Conservation (phyloP, 2,329 filamentous ascomycete species). For the Arthrocladium fulminans region DNA sequence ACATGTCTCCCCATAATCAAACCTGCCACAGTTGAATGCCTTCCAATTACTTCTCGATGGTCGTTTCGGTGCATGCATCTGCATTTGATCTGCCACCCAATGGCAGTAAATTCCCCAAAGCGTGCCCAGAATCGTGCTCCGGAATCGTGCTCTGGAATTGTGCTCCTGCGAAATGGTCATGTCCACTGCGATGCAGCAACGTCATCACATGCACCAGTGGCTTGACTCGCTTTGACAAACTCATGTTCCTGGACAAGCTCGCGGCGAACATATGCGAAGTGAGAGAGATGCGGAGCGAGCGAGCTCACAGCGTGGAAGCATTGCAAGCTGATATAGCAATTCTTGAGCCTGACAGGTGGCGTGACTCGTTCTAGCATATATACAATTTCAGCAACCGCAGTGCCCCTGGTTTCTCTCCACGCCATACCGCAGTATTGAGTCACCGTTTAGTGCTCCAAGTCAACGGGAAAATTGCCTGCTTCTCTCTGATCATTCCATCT, state of each 20-base stretch:
- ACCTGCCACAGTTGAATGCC: neutral
- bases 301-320: too few species aligned
- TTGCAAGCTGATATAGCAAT: neutral
- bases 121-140: neutral
- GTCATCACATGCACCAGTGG: neutral
- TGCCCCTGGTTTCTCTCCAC: neutral
- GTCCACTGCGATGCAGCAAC: neutral
- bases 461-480: conserved; percentile 47
- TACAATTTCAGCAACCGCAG: neutral
- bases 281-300: too few species aligned
- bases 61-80: neutral
- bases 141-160: neutral
- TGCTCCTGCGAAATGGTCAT: neutral
- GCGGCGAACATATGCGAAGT: too few species aligned
- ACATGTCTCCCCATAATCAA: neutral
- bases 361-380: neutral
- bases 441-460: conserved; percentile 20
- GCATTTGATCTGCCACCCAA: neutral
- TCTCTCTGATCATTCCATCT: conserved; percentile 95
- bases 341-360: neutral
- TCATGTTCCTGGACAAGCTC: too few species aligned
- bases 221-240: too few species aligned
- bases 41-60: too few species aligned
- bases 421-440: neutral
- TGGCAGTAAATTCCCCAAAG: too few species aligned